phyloP scores from a whole-genome alignment of 208 protist genomes.

The Leishmania braziliensis region DNA sequence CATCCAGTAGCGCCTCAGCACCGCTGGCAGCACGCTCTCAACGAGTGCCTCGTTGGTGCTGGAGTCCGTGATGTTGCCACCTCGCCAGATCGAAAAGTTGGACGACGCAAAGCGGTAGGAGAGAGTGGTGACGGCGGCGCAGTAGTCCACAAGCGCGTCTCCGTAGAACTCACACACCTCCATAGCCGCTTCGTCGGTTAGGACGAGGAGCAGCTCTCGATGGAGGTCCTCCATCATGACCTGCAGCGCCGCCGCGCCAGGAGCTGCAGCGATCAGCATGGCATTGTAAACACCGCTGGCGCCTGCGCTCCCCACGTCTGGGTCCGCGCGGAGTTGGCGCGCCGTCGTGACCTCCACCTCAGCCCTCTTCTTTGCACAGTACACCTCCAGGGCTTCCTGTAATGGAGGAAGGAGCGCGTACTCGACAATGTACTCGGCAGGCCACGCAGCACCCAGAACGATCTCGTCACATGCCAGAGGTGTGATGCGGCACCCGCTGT shows the following conservation, averaged over 20 bases:
- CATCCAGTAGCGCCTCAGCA: conserved; percentile 32
- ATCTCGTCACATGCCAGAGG: conserved; percentile 24
- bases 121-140: conserved; percentile 17
- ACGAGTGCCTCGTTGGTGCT: conserved; percentile 33
- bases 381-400: conserved; percentile 13
- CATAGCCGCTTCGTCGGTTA: conserved; percentile 29
- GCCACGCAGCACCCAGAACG: conserved; percentile 23
- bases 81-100: conserved; percentile 27
- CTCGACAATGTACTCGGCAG: conserved; percentile 21
- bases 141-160: conserved; percentile 57
- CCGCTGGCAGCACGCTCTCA: conserved; percentile 21
- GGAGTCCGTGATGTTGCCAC: conserved; percentile 23
- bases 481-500: conserved; percentile 18
- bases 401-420: conserved; percentile 18
- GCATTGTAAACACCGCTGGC: not conserved
- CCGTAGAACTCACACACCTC: conserved; percentile 54
- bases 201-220: conserved; percentile 29
- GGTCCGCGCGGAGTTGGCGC: not conserved
- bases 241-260: not conserved
- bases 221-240: conserved; percentile 20
- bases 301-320: not conserved
- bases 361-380: conserved; percentile 3
- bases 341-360: not conserved
- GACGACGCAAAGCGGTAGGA: conserved; percentile 18
- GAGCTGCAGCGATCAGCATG: not conserved